These are phyloP conservation scores for Waltergamsia citrina DNA, from an alignment of 2,329 filamentous ascomycete genomes.

Conservation along the genomic window DNA sequence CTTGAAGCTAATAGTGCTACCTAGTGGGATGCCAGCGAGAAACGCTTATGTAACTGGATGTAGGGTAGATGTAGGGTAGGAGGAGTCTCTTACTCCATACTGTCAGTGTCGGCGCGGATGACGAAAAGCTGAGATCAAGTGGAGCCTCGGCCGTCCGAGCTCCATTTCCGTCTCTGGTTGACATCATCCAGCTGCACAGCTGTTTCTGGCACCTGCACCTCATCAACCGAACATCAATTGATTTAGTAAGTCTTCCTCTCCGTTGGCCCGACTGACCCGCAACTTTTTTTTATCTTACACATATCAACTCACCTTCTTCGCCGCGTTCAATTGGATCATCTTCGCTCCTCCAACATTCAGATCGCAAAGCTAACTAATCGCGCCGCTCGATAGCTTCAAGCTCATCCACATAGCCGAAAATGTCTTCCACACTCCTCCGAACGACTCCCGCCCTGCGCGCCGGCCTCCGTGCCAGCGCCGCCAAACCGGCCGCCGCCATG, in stretches of 20 bases:
- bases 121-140: conserved; percentile 18
- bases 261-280: background rate
- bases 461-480: conserved; percentile 58
- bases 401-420: conserved; percentile 26
- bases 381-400: too few relatives aligned
- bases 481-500: conserved; percentile 53
- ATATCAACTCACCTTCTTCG: background rate
- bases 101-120: too few relatives aligned
- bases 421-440: conserved; percentile 71
- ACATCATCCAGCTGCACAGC: conserved; percentile 15
- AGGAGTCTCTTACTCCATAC: too few relatives aligned
- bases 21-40: too few relatives aligned
- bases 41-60: too few relatives aligned
- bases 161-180: conserved; percentile 9
- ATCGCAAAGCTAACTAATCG: background rate
- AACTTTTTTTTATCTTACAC: background rate
- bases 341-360: background rate
- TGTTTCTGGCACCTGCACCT: background rate
- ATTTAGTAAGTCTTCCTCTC: background rate
- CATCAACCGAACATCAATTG: background rate
- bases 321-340: background rate
- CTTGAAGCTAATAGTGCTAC: too few relatives aligned
- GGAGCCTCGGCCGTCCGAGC: conserved; percentile 14
- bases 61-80: too few relatives aligned
- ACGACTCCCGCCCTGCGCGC: conserved; percentile 58